Conservation (phyloP, 2,329 filamentous ascomycete species). For the Septoria linicola region DNA sequence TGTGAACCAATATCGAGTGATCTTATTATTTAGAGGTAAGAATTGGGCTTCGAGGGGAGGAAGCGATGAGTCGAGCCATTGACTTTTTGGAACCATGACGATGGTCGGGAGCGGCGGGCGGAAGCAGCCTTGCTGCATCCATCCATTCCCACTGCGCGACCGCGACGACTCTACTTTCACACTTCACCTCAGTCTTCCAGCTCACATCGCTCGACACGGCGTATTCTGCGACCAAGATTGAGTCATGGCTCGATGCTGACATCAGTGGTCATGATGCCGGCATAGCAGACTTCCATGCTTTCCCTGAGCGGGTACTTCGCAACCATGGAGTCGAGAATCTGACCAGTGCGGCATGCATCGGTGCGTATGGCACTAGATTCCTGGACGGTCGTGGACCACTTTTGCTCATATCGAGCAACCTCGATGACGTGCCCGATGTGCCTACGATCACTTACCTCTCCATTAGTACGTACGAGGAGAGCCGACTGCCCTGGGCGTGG, state of each 20-base stretch:
- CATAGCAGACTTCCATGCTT: background rate
- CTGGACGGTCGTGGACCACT: conserved; percentile 1
- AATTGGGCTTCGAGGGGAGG: too few species aligned
- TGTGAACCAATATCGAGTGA: too few species aligned
- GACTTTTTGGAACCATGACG: too few species aligned
- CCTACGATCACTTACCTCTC: background rate
- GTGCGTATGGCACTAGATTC: conserved; percentile 12
- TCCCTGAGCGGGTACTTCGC: background rate
- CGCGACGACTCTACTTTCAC: too few species aligned
- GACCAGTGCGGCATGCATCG: conserved; percentile 15
- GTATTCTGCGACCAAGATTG: conserved; percentile 16
- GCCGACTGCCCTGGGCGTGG: background rate
- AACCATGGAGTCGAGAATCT: conserved; percentile 10
- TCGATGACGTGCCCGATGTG: conserved; percentile 5
- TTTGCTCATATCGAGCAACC: background rate
- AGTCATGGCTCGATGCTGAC: conserved; percentile 14
- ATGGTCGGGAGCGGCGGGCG: too few species aligned
- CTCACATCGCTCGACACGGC: too few species aligned
- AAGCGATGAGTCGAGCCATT: too few species aligned
- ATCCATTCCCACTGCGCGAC: too few species aligned
- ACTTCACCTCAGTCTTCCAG: too few species aligned
- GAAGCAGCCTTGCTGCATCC: too few species aligned
- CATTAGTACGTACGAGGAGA: background rate
- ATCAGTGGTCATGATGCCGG: conserved; percentile 11
- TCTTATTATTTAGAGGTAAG: too few species aligned